Percentiles rank a stretch among this genome's conserved stretches.
phyloP scores from a whole-genome alignment of 345 rosid species.

The Trapa incisa region DNA sequence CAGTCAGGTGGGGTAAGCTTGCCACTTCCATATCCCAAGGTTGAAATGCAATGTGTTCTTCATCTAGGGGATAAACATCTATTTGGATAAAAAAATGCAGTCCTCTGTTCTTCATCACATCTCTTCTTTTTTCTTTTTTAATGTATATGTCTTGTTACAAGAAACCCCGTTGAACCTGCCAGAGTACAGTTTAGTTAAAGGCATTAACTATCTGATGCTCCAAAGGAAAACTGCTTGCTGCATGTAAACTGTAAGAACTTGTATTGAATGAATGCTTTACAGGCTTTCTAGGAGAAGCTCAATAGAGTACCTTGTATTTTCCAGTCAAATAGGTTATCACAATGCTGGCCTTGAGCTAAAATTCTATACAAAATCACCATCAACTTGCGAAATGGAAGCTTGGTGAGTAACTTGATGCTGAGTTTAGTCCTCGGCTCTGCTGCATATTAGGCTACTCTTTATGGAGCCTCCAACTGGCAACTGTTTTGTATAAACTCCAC shows the following conservation, averaged over 20 bases:
- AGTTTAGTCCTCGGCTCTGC: background rate
- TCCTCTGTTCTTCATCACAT: too few relatives aligned
- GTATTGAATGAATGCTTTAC: background rate
- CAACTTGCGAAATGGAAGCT: constrained; percentile 13
- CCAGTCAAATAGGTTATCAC: background rate
- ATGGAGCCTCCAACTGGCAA: constrained; percentile 3
- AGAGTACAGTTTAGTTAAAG: background rate
- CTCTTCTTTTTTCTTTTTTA: too few relatives aligned
- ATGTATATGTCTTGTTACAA: too few relatives aligned
- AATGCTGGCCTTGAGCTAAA: background rate
- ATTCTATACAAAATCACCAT: constrained; percentile 30
- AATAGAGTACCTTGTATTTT: background rate
- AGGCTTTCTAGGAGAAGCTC: background rate
- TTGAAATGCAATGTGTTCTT: too few relatives aligned
- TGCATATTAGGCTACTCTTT: background rate
- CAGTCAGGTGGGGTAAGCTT: too few relatives aligned
- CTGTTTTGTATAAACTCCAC: constrained; percentile 14
- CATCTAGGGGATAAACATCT: too few relatives aligned
- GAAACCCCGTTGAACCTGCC: too few relatives aligned
- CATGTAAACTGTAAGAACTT: background rate
- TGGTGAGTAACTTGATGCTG: constrained; percentile 22
- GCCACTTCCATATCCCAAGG: too few relatives aligned
- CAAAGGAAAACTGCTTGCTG: background rate
- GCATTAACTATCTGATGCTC: background rate
- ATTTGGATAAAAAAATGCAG: too few relatives aligned